A percentile compares a stretch with the other conserved stretches of the same genome.
Evolutionary conservation across 2,329 filamentous ascomycete species (phyloP).

Genomic region (Fusarium siculi): DNA sequence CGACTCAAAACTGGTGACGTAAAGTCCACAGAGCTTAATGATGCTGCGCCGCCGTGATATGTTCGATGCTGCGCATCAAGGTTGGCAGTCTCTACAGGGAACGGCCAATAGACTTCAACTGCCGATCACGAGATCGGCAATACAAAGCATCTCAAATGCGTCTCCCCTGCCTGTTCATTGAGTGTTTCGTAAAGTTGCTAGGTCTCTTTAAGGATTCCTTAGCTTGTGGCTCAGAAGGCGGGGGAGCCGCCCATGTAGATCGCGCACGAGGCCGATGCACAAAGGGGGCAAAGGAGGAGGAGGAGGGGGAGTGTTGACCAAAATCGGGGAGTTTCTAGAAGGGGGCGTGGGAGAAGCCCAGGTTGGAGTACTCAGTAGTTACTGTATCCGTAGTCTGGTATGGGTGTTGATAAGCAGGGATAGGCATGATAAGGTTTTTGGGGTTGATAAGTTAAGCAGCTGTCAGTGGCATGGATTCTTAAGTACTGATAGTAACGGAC

Average conservation of each 20-base stretch:
- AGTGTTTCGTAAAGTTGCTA: constrained; percentile 9
- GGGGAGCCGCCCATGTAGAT: constrained; percentile 25
- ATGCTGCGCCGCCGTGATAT: background rate
- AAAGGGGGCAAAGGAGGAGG: constrained; percentile 6
- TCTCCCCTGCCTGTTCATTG: constrained; percentile 9
- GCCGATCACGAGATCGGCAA: constrained; percentile 36
- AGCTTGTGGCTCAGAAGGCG: constrained; percentile 13
- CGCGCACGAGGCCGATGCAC: constrained; percentile 11
- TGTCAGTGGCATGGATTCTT: background rate
- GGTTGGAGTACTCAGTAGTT: background rate
- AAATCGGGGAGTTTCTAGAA: constrained; percentile 16
- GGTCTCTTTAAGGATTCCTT: constrained; percentile 3
- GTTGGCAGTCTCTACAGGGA: constrained; percentile 4
- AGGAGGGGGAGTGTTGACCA: constrained; percentile 4
- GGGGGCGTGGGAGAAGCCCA: constrained; percentile 13
- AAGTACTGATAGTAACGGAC: constrained; percentile 11
- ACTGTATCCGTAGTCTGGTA: background rate
- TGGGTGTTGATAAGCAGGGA: constrained; percentile 22
- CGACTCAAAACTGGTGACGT: background rate
- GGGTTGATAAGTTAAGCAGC: constrained; percentile 14
- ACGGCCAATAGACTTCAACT: constrained; percentile 6
- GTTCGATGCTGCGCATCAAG: constrained; percentile 1
- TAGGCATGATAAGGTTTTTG: constrained; percentile 23
- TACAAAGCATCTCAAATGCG: background rate
- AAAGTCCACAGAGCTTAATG: background rate